Percentiles rank a stretch among this genome's conserved stretches.
phyloP scores from a whole-genome alignment of 495 filamentous ascomycete species.

The Neurospora pannonica region DNA sequence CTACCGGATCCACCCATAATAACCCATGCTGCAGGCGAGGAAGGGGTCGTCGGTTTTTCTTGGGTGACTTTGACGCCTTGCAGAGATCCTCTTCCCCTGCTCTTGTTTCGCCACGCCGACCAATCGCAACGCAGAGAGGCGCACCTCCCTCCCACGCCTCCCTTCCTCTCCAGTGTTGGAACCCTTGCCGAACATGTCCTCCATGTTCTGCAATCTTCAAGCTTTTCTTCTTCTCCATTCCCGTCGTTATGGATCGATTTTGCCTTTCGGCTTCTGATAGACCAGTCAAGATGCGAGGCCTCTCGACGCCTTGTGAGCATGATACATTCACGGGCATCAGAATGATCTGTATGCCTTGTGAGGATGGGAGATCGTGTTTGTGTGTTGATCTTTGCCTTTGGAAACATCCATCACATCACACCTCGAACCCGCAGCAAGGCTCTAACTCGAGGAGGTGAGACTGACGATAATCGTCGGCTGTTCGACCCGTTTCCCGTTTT shows the following conservation, averaged over 20 bases:
- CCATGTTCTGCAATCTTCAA: neutral
- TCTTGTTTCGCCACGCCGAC: neutral
- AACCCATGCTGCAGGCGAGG: slow-evolving; percentile 9
- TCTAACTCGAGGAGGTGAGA: neutral
- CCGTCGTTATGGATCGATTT: neutral
- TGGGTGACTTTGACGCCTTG: neutral
- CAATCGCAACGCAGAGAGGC: neutral
- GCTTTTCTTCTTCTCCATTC: neutral
- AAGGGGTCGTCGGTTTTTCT: neutral
- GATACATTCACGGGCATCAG: neutral
- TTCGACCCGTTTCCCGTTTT: neutral
- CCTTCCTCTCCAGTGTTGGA: neutral
- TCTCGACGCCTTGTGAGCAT: neutral
- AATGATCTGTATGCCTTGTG: neutral
- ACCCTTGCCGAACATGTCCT: neutral
- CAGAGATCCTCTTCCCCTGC: neutral
- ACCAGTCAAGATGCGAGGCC: neutral
- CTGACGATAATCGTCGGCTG: neutral
- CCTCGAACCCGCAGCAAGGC: neutral
- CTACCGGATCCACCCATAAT: neutral
- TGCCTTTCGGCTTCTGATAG: neutral
- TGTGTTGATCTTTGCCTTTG: neutral
- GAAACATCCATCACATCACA: neutral
- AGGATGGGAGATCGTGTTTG: neutral
- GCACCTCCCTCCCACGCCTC: neutral